phyloP scores from a whole-genome alignment of 768 basidiomycete genomes.

The Sutorius australiensis region DNA sequence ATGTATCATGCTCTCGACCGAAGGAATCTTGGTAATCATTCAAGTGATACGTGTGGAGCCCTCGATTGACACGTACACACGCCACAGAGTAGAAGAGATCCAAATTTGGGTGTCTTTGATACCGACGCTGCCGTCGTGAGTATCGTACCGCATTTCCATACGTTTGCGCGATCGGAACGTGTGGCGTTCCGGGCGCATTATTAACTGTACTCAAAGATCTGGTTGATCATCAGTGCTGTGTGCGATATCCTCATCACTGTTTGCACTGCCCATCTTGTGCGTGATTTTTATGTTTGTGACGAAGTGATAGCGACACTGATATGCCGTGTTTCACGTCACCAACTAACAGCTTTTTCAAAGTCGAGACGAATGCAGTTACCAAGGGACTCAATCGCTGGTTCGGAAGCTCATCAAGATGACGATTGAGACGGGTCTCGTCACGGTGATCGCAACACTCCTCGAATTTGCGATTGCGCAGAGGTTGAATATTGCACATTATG shows the following conservation, averaged over 20 bases:
- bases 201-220: slow-evolving; percentile 1
- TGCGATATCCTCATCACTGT: slow-evolving; percentile 10
- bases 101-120: slow-evolving; percentile 3
- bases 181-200: background rate
- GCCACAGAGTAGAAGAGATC: background rate
- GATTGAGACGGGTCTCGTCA: slow-evolving; percentile 11
- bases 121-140: slow-evolving; percentile 4
- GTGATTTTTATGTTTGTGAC: background rate
- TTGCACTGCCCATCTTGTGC: slow-evolving; percentile 10
- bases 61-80: background rate
- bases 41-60: background rate
- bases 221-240: slow-evolving; percentile 10
- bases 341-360: slow-evolving; percentile 3
- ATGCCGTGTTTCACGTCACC: background rate
- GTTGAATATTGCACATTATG: slow-evolving; percentile 8
- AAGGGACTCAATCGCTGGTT: slow-evolving; percentile 5
- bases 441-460: slow-evolving; percentile 10
- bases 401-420: slow-evolving; percentile 12
- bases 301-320: background rate
- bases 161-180: background rate
- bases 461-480: slow-evolving; percentile 8
- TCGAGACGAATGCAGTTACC: background rate
- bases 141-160: background rate
- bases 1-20: slow-evolving; percentile 1
- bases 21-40: background rate